Conservation (phyloP, 2,329 filamentous ascomycete species). For the Byssothecium circinans region DNA sequence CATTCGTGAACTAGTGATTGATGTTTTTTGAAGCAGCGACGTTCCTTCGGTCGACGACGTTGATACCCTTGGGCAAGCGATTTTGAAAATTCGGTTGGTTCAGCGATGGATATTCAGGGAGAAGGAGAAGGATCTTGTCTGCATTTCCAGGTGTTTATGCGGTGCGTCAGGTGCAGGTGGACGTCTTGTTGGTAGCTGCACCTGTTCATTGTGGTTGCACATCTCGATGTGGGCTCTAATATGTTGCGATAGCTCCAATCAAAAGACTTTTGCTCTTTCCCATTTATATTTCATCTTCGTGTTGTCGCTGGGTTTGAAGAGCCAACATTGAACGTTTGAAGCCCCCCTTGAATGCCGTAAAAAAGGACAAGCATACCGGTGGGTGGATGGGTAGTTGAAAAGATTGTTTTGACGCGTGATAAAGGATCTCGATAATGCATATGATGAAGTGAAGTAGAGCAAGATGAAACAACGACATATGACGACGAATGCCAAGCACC, state of each 20-base stretch:
- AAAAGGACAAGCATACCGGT: too few species aligned
- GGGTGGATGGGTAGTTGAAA: too few species aligned
- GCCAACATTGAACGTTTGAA: too few species aligned
- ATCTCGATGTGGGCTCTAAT: too few species aligned
- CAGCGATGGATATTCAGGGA: neutral
- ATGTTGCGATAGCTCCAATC: too few species aligned
- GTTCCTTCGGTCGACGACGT: constrained; percentile 5
- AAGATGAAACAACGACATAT: neutral
- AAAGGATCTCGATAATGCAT: neutral
- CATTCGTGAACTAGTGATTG: neutral
- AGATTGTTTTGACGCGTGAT: neutral
- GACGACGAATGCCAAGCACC: neutral
- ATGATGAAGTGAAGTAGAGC: neutral
- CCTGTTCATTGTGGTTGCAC: too few species aligned
- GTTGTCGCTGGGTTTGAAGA: too few species aligned
- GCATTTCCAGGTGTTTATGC: neutral
- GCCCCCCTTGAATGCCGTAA: too few species aligned
- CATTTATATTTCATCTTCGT: too few species aligned
- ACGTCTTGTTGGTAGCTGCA: too few species aligned
- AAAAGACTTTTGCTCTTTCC: too few species aligned
- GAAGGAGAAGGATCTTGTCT: neutral
- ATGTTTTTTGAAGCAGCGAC: neutral
- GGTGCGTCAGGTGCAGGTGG: neutral
- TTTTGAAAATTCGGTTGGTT: neutral
- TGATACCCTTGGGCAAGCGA: neutral